These are phyloP conservation scores for Kentomonas sorsogonicus DNA, from an alignment of 208 protist species.

Conservation along the genomic window DNA sequence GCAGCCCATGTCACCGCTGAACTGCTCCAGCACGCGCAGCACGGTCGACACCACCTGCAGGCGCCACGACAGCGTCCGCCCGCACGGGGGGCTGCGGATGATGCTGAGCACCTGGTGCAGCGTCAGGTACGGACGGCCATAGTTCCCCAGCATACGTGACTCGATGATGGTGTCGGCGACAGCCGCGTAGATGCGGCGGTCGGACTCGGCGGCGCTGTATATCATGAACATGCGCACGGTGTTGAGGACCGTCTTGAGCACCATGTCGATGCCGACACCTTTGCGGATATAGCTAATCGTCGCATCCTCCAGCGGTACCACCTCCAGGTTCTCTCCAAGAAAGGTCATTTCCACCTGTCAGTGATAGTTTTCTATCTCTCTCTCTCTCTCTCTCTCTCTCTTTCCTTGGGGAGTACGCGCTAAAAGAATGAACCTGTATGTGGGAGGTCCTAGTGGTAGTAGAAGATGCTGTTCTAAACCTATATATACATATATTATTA, in stretches of 20 bases:
- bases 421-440: too few relatives aligned
- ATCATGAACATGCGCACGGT: slow-evolving; percentile 55
- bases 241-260: slow-evolving; percentile 66
- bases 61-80: slow-evolving; percentile 38
- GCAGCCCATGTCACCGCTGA: slow-evolving; percentile 78
- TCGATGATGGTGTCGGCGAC: slow-evolving; percentile 73
- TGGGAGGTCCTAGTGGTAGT: too few relatives aligned
- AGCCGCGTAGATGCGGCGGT: slow-evolving; percentile 28
- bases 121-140: slow-evolving; percentile 47
- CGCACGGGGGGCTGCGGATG: slow-evolving; percentile 15
- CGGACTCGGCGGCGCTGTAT: slow-evolving; percentile 26
- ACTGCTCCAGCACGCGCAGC: slow-evolving; percentile 71
- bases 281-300: slow-evolving; percentile 14
- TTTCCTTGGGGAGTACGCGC: too few relatives aligned
- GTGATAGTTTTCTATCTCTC: too few relatives aligned
- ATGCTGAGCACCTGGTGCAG: slow-evolving; percentile 36
- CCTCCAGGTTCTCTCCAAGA: too few relatives aligned
- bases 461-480: too few relatives aligned
- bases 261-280: slow-evolving; percentile 78
- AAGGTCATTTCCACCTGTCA: too few relatives aligned
- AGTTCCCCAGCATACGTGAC: slow-evolving; percentile 87
- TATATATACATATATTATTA: too few relatives aligned
- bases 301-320: not conserved
- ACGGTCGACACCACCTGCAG: slow-evolving; percentile 48
- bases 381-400: too few relatives aligned